phyloP scores from a whole-genome alignment of 2,329 filamentous ascomycete species.

The Aspergillus costaricaensis region DNA sequence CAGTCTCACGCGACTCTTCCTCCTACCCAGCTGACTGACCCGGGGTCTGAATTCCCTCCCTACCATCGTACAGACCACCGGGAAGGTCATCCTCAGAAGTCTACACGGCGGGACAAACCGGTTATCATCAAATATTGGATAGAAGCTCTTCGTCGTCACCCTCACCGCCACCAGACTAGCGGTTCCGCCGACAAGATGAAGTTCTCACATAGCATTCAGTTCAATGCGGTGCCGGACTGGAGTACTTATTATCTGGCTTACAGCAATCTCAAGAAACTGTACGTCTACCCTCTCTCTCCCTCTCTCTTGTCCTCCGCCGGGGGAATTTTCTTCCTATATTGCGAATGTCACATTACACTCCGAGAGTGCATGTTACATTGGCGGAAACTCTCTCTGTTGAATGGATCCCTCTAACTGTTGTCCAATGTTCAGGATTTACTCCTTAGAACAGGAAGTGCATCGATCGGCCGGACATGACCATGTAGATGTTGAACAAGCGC shows the following conservation, averaged over 20 bases:
- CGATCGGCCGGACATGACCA: constrained; percentile 54
- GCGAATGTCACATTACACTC: constrained; percentile 9
- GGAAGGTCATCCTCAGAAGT: not conserved
- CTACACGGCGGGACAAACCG: constrained; percentile 11
- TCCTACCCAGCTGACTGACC: constrained; percentile 3
- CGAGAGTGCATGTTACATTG: constrained; percentile 2
- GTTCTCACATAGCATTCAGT: constrained; percentile 99
- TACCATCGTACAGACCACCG: not conserved
- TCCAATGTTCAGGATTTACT: constrained; percentile 75
- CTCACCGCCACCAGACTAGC: constrained; percentile 18
- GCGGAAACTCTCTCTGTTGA: constrained; percentile 1
- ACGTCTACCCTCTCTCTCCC: constrained; percentile 39
- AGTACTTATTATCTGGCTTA: constrained; percentile 97
- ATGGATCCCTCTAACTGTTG: constrained; percentile 1
- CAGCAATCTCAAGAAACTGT: constrained; percentile 98
- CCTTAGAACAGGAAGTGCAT: constrained; percentile 82
- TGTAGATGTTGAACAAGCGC: constrained; percentile 79
- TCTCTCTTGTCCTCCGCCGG: constrained; percentile 4
- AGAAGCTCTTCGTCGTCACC: constrained; percentile 34
- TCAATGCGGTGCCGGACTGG: constrained; percentile 99
- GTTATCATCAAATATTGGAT: constrained; percentile 35
- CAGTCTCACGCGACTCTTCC: constrained; percentile 11
- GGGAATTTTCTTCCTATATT: constrained; percentile 1
- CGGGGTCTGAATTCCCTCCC: not conserved
- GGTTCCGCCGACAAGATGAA: constrained; percentile 85